These are phyloP conservation scores for Penicillium flavigenum DNA, from an alignment of 495 filamentous ascomycete genomes.

Conservation along the genomic window DNA sequence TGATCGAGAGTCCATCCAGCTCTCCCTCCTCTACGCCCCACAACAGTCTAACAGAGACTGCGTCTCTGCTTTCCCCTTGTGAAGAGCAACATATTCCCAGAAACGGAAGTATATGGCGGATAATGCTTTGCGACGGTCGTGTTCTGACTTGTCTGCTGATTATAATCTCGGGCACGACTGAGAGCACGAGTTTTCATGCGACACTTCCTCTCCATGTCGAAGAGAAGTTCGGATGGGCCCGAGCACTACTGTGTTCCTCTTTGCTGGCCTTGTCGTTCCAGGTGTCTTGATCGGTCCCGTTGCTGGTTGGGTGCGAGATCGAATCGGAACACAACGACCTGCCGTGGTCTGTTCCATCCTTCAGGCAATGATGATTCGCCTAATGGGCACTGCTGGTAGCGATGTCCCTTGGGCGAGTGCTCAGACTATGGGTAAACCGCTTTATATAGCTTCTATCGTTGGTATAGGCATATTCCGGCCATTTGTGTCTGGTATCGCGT, in stretches of 20 bases:
- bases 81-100: not conserved
- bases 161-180: not conserved
- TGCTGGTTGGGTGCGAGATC: constrained; percentile 18
- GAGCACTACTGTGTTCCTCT: constrained; percentile 9
- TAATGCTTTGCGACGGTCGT: not conserved
- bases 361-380: not conserved
- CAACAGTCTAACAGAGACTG: not conserved
- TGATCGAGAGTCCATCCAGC: constrained; percentile 8
- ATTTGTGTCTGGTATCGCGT: constrained; percentile 12
- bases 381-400: constrained; percentile 7
- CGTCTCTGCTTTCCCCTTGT: not conserved
- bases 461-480: constrained; percentile 8
- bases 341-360: not conserved
- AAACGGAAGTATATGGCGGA: not conserved
- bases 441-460: constrained; percentile 4
- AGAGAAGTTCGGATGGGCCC: constrained; percentile 15
- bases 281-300: constrained; percentile 14
- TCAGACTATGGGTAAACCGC: not conserved
- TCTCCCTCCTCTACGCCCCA: not conserved
- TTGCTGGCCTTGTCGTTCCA: constrained; percentile 10
- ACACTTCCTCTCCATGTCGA: constrained; percentile 14
- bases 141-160: not conserved
- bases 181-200: constrained; percentile 8
- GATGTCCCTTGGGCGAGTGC: not conserved
- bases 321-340: constrained; percentile 8